A percentile compares a stretch with the other conserved stretches of the same genome.
Conservation (phyloP, 73 alveolate species). For the Uronychia setigera region DNA sequence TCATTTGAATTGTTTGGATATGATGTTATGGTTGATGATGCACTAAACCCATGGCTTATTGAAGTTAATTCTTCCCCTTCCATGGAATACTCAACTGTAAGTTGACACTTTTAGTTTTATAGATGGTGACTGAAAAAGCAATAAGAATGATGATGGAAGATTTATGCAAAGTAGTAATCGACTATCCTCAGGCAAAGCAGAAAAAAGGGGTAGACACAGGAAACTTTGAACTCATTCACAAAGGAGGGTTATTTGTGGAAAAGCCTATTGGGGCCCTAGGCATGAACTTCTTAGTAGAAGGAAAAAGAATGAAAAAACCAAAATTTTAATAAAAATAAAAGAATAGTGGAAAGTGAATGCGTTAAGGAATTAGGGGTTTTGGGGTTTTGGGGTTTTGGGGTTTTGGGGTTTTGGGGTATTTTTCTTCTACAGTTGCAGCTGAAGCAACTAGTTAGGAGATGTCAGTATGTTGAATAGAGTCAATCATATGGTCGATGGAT, state of each 20-base stretch:
- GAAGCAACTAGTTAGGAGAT: too few species aligned
- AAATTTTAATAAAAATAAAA: too few species aligned
- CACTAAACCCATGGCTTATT: constrained; percentile 76
- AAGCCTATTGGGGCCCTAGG: too few species aligned
- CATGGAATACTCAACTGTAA: constrained; percentile 55
- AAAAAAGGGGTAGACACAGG: constrained; percentile 88
- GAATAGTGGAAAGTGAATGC: too few species aligned
- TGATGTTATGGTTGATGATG: constrained; percentile 83
- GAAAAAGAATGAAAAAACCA: too few species aligned
- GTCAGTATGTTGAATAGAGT: too few species aligned
- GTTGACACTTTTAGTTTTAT: background rate
- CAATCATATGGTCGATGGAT: too few species aligned
- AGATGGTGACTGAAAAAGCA: constrained; percentile 48
- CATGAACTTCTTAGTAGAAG: too few species aligned
- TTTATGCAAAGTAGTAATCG: constrained; percentile 70
- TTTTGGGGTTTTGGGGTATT: too few species aligned
- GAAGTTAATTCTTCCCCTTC: constrained; percentile 90
- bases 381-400: too few species aligned
- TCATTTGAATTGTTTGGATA: constrained; percentile 83
- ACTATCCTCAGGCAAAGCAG: constrained; percentile 82
- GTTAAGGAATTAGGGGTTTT: too few species aligned
- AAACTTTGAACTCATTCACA: constrained; percentile 78
- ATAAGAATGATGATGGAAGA: constrained; percentile 30
- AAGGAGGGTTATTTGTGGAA: constrained; percentile 54
- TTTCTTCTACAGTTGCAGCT: too few species aligned